These are phyloP conservation scores for Botrytis squamosa DNA, from an alignment of 2,329 filamentous ascomycete species.

Conservation along the genomic window DNA sequence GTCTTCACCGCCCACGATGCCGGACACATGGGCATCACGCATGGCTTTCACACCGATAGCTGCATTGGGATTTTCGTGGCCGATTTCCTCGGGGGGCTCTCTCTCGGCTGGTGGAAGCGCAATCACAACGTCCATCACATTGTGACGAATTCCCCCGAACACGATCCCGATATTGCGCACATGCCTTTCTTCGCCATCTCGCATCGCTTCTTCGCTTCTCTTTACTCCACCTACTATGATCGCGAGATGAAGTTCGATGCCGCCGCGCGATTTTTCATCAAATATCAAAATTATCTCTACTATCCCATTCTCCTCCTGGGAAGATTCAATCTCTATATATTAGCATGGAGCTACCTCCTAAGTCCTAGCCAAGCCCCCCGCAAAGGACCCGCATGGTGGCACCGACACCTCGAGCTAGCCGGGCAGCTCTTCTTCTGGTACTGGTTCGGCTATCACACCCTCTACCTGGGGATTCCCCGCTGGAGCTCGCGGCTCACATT, in stretches of 20 bases:
- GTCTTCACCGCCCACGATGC: slow-evolving; percentile 94
- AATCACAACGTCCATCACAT: slow-evolving; percentile 97
- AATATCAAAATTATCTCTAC: slow-evolving; percentile 78
- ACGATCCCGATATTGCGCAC: slow-evolving; percentile 93
- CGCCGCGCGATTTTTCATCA: slow-evolving; percentile 65
- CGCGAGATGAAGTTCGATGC: slow-evolving; percentile 75
- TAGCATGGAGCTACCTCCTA: slow-evolving; percentile 77
- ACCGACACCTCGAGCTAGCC: slow-evolving; percentile 71
- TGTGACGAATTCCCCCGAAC: slow-evolving; percentile 90
- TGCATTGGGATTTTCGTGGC: slow-evolving; percentile 87
- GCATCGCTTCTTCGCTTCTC: slow-evolving; percentile 72
- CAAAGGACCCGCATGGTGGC: slow-evolving; percentile 78
- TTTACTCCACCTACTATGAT: slow-evolving; percentile 84
- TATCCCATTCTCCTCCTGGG: slow-evolving; percentile 79
- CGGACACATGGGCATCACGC: slow-evolving; percentile 95
- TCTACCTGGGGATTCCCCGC: slow-evolving; percentile 71
- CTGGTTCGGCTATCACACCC: slow-evolving; percentile 77
- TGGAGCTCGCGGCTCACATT: slow-evolving; percentile 70
- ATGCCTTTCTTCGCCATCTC: slow-evolving; percentile 86
- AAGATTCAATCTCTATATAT: slow-evolving; percentile 81
- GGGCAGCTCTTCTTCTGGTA: slow-evolving; percentile 81
- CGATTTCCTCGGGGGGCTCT: slow-evolving; percentile 84
- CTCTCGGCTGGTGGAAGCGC: slow-evolving; percentile 93
- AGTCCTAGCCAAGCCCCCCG: slow-evolving; percentile 62
- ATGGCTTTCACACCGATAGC: slow-evolving; percentile 78